Conservation (phyloP, 2,329 filamentous ascomycete species). For the Aplosporella prunicola region DNA sequence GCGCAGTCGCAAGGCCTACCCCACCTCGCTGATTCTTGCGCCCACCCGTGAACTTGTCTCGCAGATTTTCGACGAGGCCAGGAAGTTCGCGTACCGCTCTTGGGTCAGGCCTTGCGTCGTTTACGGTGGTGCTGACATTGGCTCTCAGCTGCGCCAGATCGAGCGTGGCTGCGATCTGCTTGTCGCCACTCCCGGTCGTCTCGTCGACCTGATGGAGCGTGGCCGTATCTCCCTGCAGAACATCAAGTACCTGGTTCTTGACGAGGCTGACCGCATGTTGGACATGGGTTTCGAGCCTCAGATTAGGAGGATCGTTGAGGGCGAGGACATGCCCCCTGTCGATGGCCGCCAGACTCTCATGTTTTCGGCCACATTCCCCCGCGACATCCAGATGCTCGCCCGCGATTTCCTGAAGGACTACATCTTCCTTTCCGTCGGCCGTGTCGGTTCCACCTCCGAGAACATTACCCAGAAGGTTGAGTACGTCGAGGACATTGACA, state of each 20-base stretch:
- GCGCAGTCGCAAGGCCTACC: slow-evolving; percentile 95
- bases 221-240: slow-evolving; percentile 94
- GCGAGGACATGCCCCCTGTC: slow-evolving; percentile 90
- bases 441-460: slow-evolving; percentile 98
- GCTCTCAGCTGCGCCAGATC: slow-evolving; percentile 94
- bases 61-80: slow-evolving; percentile 94
- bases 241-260: slow-evolving; percentile 98
- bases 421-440: slow-evolving; percentile 95
- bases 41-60: slow-evolving; percentile 97
- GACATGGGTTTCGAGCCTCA: slow-evolving; percentile 99
- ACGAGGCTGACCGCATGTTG: slow-evolving; percentile 99
- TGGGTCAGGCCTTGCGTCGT: slow-evolving; percentile 98
- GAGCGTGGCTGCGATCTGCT: slow-evolving; percentile 95
- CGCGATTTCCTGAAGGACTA: slow-evolving; percentile 99
- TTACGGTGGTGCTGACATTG: slow-evolving; percentile 98
- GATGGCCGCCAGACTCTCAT: slow-evolving; percentile 91
- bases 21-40: slow-evolving; percentile 88
- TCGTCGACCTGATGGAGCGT: slow-evolving; percentile 96
- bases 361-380: slow-evolving; percentile 99
- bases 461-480: slow-evolving; percentile 99
- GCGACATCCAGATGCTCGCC: slow-evolving; percentile 98
- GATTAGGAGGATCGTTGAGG: slow-evolving; percentile 96
- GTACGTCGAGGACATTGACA: slow-evolving; percentile 94
- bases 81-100: slow-evolving; percentile 97
- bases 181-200: slow-evolving; percentile 91